Evolutionary conservation across 192 early-diverging fungal species (phyloP), one percentile per base, ranked within the genome.

Genomic region (Diversispora eburnea): DNA sequence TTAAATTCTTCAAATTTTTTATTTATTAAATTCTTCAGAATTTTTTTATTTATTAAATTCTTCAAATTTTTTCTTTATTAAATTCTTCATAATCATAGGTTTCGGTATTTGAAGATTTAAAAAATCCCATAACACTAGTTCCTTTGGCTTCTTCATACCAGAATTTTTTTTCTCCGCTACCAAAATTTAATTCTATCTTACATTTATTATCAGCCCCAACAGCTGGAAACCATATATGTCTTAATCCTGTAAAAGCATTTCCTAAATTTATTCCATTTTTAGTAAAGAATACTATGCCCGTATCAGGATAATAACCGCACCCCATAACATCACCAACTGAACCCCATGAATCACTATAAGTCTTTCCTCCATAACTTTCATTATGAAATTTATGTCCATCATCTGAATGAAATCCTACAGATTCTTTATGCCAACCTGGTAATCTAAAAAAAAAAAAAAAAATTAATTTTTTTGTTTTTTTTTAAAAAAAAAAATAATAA

Each of bases 221-320:
- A 4, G 80, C 78, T 10, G 82, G 82, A 17, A 81, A 84, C 39
- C 81, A 64, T 19, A 79, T 78, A 62, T 76, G 79, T 43, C 76
- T 25, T 45, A 81, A 52, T 8, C 74, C 76, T 19, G 73, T 74
- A 58, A 59, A 84, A 10, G 78, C 80, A 56, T 79, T 78, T 17
- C 81, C 82, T 8, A 79, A 47, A 67, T 73, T 76, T 13, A 65
- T 57, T 8, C 85, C 85, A 69, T 86, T 86, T 51, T 76, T 70
- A 13, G 85, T 86, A 63, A 82, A 84, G 57, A 86, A 86, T 22
- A 86, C 73, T 51, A 78, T 77, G 0, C 85, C 85, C 7, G 85
- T 81, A 57, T 80, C 73, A 72, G 80, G 81, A 59, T 81, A 78
- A 73, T 84, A 86, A 3, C 85, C 85, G 22, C 82, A 80, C 5